Evolutionary conservation across 2,329 filamentous ascomycete genomes (phyloP), one percentile per base, ranked within the genome.

Genomic region (Atkinsonella hypoxylon): DNA sequence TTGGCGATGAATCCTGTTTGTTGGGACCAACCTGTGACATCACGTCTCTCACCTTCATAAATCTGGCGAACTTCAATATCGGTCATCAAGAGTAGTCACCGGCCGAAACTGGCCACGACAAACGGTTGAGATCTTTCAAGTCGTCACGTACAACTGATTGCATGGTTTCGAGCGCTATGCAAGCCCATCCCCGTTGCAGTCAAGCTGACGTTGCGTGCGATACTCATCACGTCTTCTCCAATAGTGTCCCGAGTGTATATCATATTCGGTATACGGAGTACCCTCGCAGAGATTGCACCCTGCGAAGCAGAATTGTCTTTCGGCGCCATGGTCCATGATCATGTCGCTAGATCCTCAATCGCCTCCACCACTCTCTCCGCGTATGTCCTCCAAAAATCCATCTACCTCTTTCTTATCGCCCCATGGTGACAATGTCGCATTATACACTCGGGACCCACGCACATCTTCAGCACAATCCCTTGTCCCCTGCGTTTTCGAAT

Each of bases 381-480:
- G 47, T 22, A 30, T 13, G 5, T 20, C 39, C 36, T 44, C 30
- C 39, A 31, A 31, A 49, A 26, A 18, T 13, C 22, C 30, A 26
- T 43, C 47, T n/a, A n/a, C 20, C 31, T 45, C 41, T 12, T 39
- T 44, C 7, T 40, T 38, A 2, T 32, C 47, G 13, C 41, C 41
- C 8, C 32, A 15, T 20, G 9, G 18, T 31, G 13, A 45, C 10
- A 10, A 49, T 38, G n/a, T 44, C 13, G 13, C 31, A n/a, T 17
- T 30, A 20, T 31, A 18, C 46, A 30, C 39, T 18, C 52, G 57
- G 15, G 75, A 78, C 47, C 73, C 75, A 30, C 70, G 75, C 39
- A 65, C 69, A 36, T 77, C 74, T 4, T 78, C 76, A 26, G 67
- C 71, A 1, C 70, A 72, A 57, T 74, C 71, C 3, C 62, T 73